These are phyloP conservation scores for Harringtonia lauricola DNA, from an alignment of 2,329 filamentous ascomycete genomes.

Conservation along the genomic window DNA sequence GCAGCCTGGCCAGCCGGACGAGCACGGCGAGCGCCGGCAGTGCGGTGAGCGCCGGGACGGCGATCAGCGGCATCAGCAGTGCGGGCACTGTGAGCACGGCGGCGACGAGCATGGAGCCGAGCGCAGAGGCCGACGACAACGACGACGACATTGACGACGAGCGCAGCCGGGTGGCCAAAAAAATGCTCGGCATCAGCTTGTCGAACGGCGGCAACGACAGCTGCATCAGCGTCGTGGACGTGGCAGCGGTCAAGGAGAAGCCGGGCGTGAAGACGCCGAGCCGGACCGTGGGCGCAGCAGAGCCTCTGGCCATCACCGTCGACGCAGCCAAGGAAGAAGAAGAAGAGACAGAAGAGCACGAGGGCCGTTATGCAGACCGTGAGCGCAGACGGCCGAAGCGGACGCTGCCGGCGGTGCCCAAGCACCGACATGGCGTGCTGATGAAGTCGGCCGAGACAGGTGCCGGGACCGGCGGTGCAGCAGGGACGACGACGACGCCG, in stretches of 20 bases:
- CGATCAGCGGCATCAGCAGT: constrained; percentile 14
- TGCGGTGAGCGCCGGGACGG: no score
- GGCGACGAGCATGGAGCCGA: not conserved
- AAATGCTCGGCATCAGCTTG: constrained; percentile 61
- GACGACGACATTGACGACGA: constrained; percentile 1
- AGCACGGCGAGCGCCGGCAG: no score
- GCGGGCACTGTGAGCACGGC: constrained; percentile 16
- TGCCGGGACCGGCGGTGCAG: not conserved
- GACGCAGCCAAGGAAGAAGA: not conserved
- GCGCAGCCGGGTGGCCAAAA: constrained; percentile 33
- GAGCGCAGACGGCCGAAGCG: constrained; percentile 27
- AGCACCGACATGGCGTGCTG: constrained; percentile 42
- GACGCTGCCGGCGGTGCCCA: constrained; percentile 42
- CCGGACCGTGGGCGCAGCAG: constrained; percentile 28
- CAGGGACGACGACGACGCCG: not conserved
- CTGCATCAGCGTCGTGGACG: constrained; percentile 63
- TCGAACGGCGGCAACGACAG: constrained; percentile 56
- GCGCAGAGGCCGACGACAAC: constrained; percentile 15
- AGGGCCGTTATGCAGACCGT: not conserved
- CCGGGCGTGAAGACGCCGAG: constrained; percentile 75
- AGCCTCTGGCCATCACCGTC: not conserved
- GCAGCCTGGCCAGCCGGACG: not conserved
- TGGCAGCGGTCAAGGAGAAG: constrained; percentile 71
- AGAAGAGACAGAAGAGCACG: not conserved
- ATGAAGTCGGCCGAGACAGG: constrained; percentile 13